phyloP scores from a whole-genome alignment of 495 filamentous ascomycete species.

The Rostrohypoxylon terebratum region DNA sequence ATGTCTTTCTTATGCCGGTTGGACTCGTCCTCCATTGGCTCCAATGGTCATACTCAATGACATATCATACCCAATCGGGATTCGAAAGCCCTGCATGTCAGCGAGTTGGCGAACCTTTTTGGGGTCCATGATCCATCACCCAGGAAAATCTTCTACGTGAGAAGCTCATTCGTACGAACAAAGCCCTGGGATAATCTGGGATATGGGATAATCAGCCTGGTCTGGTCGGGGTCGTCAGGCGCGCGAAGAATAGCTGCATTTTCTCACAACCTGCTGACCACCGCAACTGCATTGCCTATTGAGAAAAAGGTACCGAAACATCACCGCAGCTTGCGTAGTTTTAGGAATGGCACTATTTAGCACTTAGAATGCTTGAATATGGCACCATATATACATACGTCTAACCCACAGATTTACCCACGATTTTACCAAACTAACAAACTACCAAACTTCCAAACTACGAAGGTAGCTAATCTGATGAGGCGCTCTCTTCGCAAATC shows the following conservation, averaged over 20 bases:
- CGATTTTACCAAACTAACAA: neutral
- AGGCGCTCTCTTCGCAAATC: slow-evolving; percentile 27
- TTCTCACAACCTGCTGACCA: slow-evolving; percentile 38
- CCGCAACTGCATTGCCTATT: slow-evolving; percentile 27
- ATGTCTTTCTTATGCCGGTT: slow-evolving; percentile 24
- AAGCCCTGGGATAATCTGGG: slow-evolving; percentile 14
- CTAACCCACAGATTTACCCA: neutral
- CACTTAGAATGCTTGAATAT: slow-evolving; percentile 5
- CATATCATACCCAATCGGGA: slow-evolving; percentile 45
- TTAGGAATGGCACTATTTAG: neutral
- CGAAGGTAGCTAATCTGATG: slow-evolving; percentile 24
- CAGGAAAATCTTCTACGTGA: slow-evolving; percentile 40
- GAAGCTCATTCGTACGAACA: slow-evolving; percentile 17
- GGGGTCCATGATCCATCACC: slow-evolving; percentile 43
- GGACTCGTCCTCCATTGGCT: slow-evolving; percentile 31
- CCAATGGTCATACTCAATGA: slow-evolving; percentile 29
- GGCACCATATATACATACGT: neutral
- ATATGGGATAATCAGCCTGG: slow-evolving; percentile 27
- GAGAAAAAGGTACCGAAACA: slow-evolving; percentile 5
- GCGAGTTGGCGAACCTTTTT: slow-evolving; percentile 42
- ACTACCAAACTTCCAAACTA: neutral
- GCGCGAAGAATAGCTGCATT: slow-evolving; percentile 32
- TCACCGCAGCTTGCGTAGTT: neutral
- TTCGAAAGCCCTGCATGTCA: slow-evolving; percentile 43
- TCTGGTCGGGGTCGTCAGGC: slow-evolving; percentile 33